Conservation (phyloP, 805 yeast species). For the Candida vaughaniae region DNA sequence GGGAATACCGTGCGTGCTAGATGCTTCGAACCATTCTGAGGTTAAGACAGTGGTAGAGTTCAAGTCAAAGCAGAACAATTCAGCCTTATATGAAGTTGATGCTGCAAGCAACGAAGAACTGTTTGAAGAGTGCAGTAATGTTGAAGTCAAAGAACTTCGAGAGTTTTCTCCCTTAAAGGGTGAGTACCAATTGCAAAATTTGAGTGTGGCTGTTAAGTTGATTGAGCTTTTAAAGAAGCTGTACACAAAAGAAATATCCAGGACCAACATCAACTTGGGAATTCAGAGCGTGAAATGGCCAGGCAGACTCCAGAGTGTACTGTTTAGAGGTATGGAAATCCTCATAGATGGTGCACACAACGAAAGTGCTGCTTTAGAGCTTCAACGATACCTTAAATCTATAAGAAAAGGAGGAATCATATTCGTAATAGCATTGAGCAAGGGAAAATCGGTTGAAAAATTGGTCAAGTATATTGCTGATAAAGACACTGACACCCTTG, state of each 20-base stretch:
- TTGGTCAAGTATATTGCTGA: conserved; percentile 52
- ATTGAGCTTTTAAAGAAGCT: conserved; percentile 34
- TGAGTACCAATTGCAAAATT: conserved; percentile 66
- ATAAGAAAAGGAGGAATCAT: conserved; percentile 32
- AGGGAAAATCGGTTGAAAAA: conserved; percentile 60
- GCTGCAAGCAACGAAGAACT: conserved; percentile 7
- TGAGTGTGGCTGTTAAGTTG: conserved; percentile 64
- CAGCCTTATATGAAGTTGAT: conserved; percentile 27
- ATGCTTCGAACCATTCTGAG: conserved; percentile 56
- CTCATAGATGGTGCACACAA: conserved; percentile 94
- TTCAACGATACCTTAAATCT: conserved; percentile 50
- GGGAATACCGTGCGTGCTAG: conserved; percentile 64
- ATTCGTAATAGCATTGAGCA: conserved; percentile 73
- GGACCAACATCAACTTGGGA: conserved; percentile 47
- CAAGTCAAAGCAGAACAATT: conserved; percentile 30
- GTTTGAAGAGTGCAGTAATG: not conserved
- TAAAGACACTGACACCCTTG: conserved; percentile 50
- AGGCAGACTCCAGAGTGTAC: conserved; percentile 68
- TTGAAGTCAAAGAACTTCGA: conserved; percentile 7
- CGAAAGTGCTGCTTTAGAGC: conserved; percentile 74
- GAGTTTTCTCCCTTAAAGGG: conserved; percentile 62
- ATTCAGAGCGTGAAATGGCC: conserved; percentile 70
- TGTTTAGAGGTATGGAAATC: conserved; percentile 24
- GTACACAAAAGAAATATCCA: conserved; percentile 28
- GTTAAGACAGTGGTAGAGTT: conserved; percentile 49